A percentile compares a stretch with the other conserved stretches of the same genome.
Evolutionary conservation across 441 rosid genomes (phyloP).

Genomic region (Brassica hybrid): DNA sequence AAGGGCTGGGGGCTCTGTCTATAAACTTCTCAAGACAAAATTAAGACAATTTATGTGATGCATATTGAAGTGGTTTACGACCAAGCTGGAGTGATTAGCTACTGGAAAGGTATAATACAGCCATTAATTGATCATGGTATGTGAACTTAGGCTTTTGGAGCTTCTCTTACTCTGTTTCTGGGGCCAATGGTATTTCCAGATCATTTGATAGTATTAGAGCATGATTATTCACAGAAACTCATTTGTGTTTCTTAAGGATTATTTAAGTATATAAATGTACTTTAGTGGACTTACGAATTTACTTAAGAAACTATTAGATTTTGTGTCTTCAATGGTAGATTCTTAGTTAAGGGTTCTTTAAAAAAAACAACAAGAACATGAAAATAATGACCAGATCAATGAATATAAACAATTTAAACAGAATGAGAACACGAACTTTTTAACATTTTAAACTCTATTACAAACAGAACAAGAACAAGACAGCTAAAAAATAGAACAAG

Average conservation of each 20-base stretch:
- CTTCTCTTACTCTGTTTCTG: not conserved
- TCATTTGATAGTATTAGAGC: not conserved
- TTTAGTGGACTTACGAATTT: not conserved
- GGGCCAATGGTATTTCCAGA: not conserved
- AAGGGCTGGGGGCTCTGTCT: not conserved
- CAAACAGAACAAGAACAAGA: too few relatives aligned
- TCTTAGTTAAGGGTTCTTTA: not conserved
- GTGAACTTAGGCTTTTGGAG: not conserved
- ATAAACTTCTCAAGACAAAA: conserved; percentile 1
- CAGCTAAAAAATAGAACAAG: too few relatives aligned
- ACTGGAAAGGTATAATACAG: not conserved
- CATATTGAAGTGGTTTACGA: not conserved
- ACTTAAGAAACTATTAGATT: not conserved
- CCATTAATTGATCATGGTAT: not conserved
- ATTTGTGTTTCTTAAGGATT: not conserved
- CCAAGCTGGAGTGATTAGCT: not conserved
- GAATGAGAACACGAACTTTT: not conserved
- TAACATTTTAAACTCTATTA: too few relatives aligned
- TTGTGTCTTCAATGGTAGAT: not conserved
- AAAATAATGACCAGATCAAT: too few relatives aligned
- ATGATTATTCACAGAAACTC: not conserved
- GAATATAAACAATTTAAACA: not conserved
- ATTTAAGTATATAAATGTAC: not conserved
- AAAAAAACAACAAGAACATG: too few relatives aligned
- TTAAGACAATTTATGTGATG: not conserved